Evolutionary conservation across 176 grass and related monocot species (phyloP).

Genomic region (Ensete glaucum): DNA sequence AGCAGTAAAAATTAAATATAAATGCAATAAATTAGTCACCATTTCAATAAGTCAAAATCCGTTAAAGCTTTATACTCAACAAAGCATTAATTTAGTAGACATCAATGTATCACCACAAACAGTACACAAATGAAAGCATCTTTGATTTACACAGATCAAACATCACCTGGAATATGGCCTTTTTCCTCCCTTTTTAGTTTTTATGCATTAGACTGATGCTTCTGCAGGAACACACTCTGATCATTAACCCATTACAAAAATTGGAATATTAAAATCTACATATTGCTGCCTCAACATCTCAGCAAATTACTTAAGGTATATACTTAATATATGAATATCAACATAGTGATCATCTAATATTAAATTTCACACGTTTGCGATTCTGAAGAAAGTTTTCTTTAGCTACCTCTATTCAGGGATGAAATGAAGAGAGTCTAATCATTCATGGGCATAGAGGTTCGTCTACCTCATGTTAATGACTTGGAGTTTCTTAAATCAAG

Average conservation of each 20-base stretch:
- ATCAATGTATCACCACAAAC: neutral
- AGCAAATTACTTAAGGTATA: too few relatives aligned
- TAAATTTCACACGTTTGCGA: too few relatives aligned
- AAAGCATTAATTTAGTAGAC: neutral
- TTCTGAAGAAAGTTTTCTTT: too few relatives aligned
- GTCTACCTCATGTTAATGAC: neutral
- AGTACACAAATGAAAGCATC: neutral
- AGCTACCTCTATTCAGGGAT: too few relatives aligned
- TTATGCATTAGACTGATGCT: neutral
- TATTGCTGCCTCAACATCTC: too few relatives aligned
- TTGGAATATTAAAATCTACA: too few relatives aligned
- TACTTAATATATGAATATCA: too few relatives aligned
- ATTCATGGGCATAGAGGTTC: too few relatives aligned
- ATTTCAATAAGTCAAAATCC: neutral
- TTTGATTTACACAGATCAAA: neutral
- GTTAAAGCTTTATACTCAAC: too few relatives aligned
- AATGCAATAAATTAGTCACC: neutral
- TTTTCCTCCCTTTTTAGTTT: neutral
- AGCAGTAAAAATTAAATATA: constrained; percentile 14
- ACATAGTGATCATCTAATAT: too few relatives aligned
- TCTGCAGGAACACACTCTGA: neutral
- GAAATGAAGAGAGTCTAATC: too few relatives aligned
- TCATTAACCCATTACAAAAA: neutral
- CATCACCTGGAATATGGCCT: neutral
- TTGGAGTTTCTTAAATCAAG: neutral